A percentile compares a stretch with the other conserved stretches of the same genome.
Conservation (phyloP, 768 basidiomycete species). For the Trametes cubensis region DNA sequence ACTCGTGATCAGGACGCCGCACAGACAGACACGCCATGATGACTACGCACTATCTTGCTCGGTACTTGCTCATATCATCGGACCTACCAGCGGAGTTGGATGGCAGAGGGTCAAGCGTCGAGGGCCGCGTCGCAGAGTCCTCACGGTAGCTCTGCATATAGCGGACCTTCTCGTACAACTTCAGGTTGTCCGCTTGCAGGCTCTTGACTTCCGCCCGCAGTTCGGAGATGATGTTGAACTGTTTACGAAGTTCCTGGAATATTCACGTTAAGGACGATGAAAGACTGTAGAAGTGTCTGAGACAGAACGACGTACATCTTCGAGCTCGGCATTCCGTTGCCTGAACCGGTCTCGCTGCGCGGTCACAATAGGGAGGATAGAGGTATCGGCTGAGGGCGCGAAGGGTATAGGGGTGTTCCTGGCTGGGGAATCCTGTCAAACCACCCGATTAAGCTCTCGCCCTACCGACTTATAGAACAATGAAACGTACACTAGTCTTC, state of each 20-base stretch:
- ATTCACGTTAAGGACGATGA: not conserved
- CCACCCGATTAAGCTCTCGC: not conserved
- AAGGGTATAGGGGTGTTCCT: slow-evolving; percentile 72
- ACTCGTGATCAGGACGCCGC: not conserved
- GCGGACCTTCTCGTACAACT: slow-evolving; percentile 97
- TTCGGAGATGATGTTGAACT: slow-evolving; percentile 93
- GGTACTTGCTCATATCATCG: slow-evolving; percentile 88
- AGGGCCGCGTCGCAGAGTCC: slow-evolving; percentile 54
- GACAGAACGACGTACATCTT: slow-evolving; percentile 64
- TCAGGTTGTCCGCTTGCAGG: slow-evolving; percentile 93
- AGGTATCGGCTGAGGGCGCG: slow-evolving; percentile 79
- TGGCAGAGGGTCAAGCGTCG: slow-evolving; percentile 73
- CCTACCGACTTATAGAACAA: not conserved
- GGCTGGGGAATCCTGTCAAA: slow-evolving; percentile 33
- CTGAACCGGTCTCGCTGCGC: slow-evolving; percentile 97
- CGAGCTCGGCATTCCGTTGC: slow-evolving; percentile 94
- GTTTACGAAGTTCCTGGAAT: slow-evolving; percentile 87
- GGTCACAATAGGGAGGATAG: slow-evolving; percentile 97
- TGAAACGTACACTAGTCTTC: slow-evolving; percentile 45
- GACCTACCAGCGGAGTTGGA: slow-evolving; percentile 41
- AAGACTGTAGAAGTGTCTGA: too few relatives aligned
- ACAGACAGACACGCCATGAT: not conserved
- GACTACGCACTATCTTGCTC: slow-evolving; percentile 64
- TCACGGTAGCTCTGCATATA: slow-evolving; percentile 98
- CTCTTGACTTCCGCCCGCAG: slow-evolving; percentile 76